phyloP scores from a whole-genome alignment of 2,329 filamentous ascomycete species.

The Zasmidium angulare region DNA sequence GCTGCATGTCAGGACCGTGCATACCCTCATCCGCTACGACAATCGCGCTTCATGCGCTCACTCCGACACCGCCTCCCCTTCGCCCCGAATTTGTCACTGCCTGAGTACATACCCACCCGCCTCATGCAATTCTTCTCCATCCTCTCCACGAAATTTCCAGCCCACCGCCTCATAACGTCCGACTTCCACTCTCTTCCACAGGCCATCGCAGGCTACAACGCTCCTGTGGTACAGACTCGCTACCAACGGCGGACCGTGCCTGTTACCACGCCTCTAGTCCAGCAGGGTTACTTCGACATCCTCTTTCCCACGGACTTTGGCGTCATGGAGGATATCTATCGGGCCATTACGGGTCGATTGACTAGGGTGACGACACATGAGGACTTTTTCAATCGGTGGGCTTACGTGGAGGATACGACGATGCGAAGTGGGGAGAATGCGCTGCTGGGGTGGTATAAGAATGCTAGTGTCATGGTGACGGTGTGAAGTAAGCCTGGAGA shows the following conservation, averaged over 20 bases:
- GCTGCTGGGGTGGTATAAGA: conserved; percentile 88
- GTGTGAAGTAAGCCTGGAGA: conserved; percentile 59
- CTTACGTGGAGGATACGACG: conserved; percentile 84
- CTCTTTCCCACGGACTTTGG: conserved; percentile 95
- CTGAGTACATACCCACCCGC: conserved; percentile 92
- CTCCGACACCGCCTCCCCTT: conserved; percentile 68
- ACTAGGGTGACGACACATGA: conserved; percentile 83
- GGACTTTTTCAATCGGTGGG: conserved; percentile 88
- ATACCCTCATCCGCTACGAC: conserved; percentile 62
- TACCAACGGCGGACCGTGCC: conserved; percentile 85
- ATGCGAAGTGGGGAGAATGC: conserved; percentile 92
- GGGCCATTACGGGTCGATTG: conserved; percentile 87
- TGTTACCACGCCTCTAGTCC: conserved; percentile 87
- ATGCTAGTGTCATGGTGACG: conserved; percentile 88
- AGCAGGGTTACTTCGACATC: conserved; percentile 98
- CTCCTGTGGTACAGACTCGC: conserved; percentile 92
- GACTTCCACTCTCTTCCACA: conserved; percentile 89
- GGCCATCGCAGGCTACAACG: conserved; percentile 79
- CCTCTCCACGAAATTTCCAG: conserved; percentile 82
- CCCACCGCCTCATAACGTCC: conserved; percentile 81
- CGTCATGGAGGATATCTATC: conserved; percentile 88
- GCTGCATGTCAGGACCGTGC: conserved; percentile 64
- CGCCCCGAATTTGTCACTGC: conserved; percentile 70
- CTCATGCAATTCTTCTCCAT: conserved; percentile 98
- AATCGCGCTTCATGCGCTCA: conserved; percentile 56